A percentile compares a stretch with the other conserved stretches of the same genome.
phyloP scores from a whole-genome alignment of 164 flowering plant genomes.

The Chloranthus sessilifolius region DNA sequence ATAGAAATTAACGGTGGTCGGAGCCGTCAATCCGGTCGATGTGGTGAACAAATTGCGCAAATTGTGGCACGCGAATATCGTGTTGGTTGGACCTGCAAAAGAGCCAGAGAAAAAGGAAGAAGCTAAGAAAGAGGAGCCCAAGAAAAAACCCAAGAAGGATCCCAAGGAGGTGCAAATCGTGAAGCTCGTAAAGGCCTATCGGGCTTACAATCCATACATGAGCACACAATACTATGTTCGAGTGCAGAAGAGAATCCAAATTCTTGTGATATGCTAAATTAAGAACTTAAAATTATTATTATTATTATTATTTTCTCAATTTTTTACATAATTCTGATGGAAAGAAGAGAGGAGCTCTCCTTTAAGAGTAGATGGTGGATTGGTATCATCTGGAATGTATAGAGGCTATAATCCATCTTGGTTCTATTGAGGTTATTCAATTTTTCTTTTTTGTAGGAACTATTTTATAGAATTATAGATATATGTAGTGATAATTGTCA shows the following conservation, averaged over 20 bases:
- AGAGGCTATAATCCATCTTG: too few species aligned
- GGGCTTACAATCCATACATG: slow-evolving; percentile 55
- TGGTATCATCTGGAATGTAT: too few species aligned
- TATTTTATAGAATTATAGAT: too few species aligned
- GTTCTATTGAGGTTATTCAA: too few species aligned
- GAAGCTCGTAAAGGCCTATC: slow-evolving; percentile 45
- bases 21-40: slow-evolving; percentile 62
- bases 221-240: slow-evolving; percentile 46
- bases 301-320: too few species aligned
- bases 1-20: slow-evolving; percentile 62
- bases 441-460: too few species aligned
- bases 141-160: slow-evolving; percentile 21
- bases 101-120: slow-evolving; percentile 36
- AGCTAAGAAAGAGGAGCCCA: neutral
- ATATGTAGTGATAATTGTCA: too few species aligned
- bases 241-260: slow-evolving; percentile 85
- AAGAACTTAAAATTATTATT: too few species aligned
- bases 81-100: slow-evolving; percentile 56
- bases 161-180: slow-evolving; percentile 22
- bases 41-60: slow-evolving; percentile 50
- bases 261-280: slow-evolving; percentile 68
- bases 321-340: too few species aligned
- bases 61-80: slow-evolving; percentile 39
- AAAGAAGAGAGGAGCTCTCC: too few species aligned
- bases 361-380: too few species aligned